phyloP scores from a whole-genome alignment of 495 filamentous ascomycete genomes.

The Sphaerosporella brunnea region DNA sequence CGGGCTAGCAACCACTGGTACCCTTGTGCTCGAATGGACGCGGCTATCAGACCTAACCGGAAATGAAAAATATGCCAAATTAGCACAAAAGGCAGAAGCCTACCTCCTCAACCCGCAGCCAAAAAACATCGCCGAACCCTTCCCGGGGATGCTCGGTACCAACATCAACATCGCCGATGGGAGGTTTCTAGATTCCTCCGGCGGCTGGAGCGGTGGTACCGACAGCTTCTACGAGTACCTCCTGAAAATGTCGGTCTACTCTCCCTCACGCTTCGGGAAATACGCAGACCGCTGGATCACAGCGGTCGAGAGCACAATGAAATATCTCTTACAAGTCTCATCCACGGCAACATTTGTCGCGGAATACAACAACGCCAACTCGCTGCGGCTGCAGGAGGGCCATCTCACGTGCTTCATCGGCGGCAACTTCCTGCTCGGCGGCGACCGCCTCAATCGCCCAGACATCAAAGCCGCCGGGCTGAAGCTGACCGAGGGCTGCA shows the following conservation, averaged over 20 bases:
- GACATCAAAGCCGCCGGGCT: constrained; percentile 61
- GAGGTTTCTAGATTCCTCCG: constrained; percentile 44
- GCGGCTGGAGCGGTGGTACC: constrained; percentile 64
- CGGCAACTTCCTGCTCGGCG: constrained; percentile 77
- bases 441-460: constrained; percentile 43
- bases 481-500: constrained; percentile 52
- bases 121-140: constrained; percentile 45
- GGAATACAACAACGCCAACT: constrained; percentile 37
- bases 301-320: constrained; percentile 61
- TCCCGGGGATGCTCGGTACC: constrained; percentile 59
- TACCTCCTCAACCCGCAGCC: constrained; percentile 55
- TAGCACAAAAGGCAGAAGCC: constrained; percentile 51
- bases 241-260: constrained; percentile 85
- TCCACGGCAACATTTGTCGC: constrained; percentile 59
- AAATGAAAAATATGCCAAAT: constrained; percentile 42
- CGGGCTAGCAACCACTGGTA: constrained; percentile 53
- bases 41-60: constrained; percentile 61
- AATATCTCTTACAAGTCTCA: constrained; percentile 57
- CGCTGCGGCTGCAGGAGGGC: constrained; percentile 36
- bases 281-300: constrained; percentile 56
- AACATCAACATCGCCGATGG: constrained; percentile 46
- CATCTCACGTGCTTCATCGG: constrained; percentile 73
- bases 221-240: constrained; percentile 88
- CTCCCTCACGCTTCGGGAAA: constrained; percentile 40
- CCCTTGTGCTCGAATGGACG: constrained; percentile 71